phyloP scores from a whole-genome alignment of 1,284 basidiomycete species.

The Mycosarcoma mackinlayi region DNA sequence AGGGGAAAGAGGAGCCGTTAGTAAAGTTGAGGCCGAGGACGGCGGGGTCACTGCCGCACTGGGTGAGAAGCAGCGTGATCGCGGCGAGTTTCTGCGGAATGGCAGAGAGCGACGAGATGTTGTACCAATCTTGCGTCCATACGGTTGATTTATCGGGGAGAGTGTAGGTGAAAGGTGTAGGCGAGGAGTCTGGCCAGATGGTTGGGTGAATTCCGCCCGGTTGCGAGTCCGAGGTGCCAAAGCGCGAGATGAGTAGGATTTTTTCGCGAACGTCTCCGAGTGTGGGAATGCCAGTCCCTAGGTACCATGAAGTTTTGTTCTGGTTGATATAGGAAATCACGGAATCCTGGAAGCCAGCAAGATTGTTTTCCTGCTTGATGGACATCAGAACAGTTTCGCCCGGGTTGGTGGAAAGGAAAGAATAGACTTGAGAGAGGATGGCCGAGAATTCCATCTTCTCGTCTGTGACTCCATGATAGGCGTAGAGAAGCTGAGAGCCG shows the following conservation, averaged over 20 bases:
- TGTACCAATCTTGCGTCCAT: slow-evolving; percentile 57
- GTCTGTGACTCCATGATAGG: slow-evolving; percentile 56
- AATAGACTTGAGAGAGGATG: slow-evolving; percentile 41
- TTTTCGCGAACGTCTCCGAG: slow-evolving; percentile 47
- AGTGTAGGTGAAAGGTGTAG: slow-evolving; percentile 24
- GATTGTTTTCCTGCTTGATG: slow-evolving; percentile 51
- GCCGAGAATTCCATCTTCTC: slow-evolving; percentile 47
- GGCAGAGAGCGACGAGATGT: slow-evolving; percentile 33
- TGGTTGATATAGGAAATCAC: slow-evolving; percentile 38
- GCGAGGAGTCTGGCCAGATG: slow-evolving; percentile 53
- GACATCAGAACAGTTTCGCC: slow-evolving; percentile 51
- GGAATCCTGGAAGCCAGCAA: slow-evolving; percentile 29
- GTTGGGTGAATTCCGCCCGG: slow-evolving; percentile 56
- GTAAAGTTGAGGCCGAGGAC: slow-evolving; percentile 43
- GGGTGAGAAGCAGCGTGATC: slow-evolving; percentile 19
- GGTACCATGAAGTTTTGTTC: slow-evolving; percentile 25
- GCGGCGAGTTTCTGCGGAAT: slow-evolving; percentile 43
- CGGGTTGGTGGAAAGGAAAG: slow-evolving; percentile 25
- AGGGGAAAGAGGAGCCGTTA: slow-evolving; percentile 40
- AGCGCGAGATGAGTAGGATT: slow-evolving; percentile 49
- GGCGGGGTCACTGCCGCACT: slow-evolving; percentile 11
- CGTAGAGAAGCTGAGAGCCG: slow-evolving; percentile 30
- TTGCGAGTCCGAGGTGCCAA: slow-evolving; percentile 31
- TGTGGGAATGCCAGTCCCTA: slow-evolving; percentile 35
- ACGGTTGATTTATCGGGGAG: slow-evolving; percentile 26